phyloP scores from a whole-genome alignment of 352 stramenopile species.

The Globisporangium spiculum region DNA sequence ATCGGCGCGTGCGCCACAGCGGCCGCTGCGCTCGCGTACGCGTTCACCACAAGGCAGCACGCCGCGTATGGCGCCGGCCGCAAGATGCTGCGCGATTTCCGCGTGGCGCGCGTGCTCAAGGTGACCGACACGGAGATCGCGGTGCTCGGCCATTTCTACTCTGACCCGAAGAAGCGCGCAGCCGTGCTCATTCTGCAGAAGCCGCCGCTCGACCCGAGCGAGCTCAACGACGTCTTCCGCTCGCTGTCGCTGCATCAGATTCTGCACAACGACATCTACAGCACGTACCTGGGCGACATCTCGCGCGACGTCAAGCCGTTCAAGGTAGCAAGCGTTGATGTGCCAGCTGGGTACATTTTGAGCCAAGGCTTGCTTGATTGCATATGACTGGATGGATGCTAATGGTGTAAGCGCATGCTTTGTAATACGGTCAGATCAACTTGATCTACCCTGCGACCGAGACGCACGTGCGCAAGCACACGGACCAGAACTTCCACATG shows the following conservation, averaged over 20 bases:
- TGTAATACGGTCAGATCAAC: slow-evolving; percentile 45
- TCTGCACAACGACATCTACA: slow-evolving; percentile 84
- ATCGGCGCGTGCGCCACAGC: slow-evolving; percentile 27
- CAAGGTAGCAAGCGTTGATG: slow-evolving; percentile 37
- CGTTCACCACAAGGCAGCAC: slow-evolving; percentile 32
- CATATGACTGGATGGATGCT: neutral
- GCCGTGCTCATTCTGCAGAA: slow-evolving; percentile 73
- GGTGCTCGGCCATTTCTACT: slow-evolving; percentile 66
- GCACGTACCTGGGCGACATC: slow-evolving; percentile 68
- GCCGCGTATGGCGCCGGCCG: slow-evolving; percentile 24
- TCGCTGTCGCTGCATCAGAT: slow-evolving; percentile 69
- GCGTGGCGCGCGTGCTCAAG: slow-evolving; percentile 65
- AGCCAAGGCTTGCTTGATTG: neutral
- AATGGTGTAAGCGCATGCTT: neutral
- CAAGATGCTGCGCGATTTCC: slow-evolving; percentile 54
- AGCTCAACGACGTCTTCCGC: slow-evolving; percentile 39
- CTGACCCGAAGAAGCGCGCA: slow-evolving; percentile 52
- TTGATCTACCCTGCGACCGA: slow-evolving; percentile 82
- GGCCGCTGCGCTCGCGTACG: slow-evolving; percentile 26
- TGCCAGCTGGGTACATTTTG: neutral
- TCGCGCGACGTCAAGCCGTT: slow-evolving; percentile 66
- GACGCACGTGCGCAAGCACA: slow-evolving; percentile 79
- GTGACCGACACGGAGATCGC: slow-evolving; percentile 59
- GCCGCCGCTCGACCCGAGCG: slow-evolving; percentile 46
- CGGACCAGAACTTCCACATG: slow-evolving; percentile 81